phyloP scores from a whole-genome alignment of 441 rosid genomes.

The Geranium incanum region DNA sequence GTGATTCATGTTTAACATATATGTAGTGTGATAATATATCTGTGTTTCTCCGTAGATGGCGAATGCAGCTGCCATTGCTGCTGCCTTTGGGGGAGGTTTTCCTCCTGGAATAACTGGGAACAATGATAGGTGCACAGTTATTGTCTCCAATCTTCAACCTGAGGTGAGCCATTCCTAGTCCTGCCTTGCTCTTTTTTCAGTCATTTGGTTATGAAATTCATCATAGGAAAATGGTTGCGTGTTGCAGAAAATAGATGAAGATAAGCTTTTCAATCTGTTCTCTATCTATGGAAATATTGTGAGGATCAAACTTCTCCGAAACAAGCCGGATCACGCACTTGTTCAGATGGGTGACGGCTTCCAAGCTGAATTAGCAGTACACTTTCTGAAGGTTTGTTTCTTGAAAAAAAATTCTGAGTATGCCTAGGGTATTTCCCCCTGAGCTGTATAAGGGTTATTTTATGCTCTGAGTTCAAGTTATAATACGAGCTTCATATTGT shows the following conservation, averaged over 20 bases:
- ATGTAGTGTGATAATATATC: background rate
- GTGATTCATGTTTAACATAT: background rate
- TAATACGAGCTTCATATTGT: too few relatives aligned
- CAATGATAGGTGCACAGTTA: conserved; percentile 85
- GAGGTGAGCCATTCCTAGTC: conserved; percentile 48
- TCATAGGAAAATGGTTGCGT: conserved; percentile 17
- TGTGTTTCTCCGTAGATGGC: conserved; percentile 47
- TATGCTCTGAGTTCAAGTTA: too few relatives aligned
- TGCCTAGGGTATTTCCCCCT: too few relatives aligned
- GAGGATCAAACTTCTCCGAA: conserved; percentile 86
- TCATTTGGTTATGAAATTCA: conserved; percentile 8
- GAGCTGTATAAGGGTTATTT: too few relatives aligned
- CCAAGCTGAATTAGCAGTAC: conserved; percentile 94
- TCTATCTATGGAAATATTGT: conserved; percentile 93
- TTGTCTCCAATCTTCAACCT: conserved; percentile 75
- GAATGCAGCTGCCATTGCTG: conserved; percentile 84
- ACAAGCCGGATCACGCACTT: conserved; percentile 98
- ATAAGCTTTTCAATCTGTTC: conserved; percentile 88
- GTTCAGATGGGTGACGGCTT: conserved; percentile 99
- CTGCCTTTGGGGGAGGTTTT: conserved; percentile 92
- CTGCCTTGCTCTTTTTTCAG: background rate
- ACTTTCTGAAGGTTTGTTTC: conserved; percentile 77
- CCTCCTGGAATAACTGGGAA: conserved; percentile 96
- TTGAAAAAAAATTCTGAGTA: background rate
- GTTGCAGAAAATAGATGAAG: conserved; percentile 80